phyloP scores from a whole-genome alignment of 345 rosid genomes.

The Eucalyptus pauciflora region DNA sequence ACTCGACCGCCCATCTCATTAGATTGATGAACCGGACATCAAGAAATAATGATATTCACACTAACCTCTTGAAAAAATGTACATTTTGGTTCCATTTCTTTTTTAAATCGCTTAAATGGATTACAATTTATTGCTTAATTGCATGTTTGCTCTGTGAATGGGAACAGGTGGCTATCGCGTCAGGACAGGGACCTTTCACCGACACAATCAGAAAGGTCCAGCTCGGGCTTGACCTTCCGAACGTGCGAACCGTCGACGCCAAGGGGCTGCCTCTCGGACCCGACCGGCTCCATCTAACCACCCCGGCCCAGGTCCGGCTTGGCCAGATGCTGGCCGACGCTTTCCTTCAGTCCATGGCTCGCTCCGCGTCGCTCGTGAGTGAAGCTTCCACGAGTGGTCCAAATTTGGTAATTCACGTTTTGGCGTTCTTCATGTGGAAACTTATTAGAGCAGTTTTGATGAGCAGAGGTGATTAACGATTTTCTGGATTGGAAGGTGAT shows the following conservation, averaged over 20 bases:
- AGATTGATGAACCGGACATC: neutral
- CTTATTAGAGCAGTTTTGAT: neutral
- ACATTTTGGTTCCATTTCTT: neutral
- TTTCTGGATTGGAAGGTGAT: neutral
- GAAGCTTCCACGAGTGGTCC: neutral
- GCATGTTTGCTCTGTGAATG: neutral
- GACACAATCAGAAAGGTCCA: constrained; percentile 50
- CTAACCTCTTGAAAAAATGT: neutral
- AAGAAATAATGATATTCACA: neutral
- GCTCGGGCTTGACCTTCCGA: constrained; percentile 19
- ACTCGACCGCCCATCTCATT: neutral
- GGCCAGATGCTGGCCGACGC: constrained; percentile 56
- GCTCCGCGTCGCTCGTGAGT: neutral
- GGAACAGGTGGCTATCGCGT: neutral
- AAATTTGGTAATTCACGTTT: neutral
- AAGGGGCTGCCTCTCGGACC: constrained; percentile 60
- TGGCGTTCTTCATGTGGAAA: neutral
- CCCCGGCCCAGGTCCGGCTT: constrained; percentile 50
- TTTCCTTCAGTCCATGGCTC: constrained; percentile 13
- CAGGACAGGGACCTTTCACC: neutral
- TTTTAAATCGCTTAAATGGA: neutral
- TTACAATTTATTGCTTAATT: neutral
- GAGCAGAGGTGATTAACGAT: neutral
- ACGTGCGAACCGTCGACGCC: constrained; percentile 61
- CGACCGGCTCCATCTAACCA: constrained; percentile 68